These are phyloP conservation scores for Syzygium aqueum DNA, from an alignment of 345 rosid species.

Conservation along the genomic window DNA sequence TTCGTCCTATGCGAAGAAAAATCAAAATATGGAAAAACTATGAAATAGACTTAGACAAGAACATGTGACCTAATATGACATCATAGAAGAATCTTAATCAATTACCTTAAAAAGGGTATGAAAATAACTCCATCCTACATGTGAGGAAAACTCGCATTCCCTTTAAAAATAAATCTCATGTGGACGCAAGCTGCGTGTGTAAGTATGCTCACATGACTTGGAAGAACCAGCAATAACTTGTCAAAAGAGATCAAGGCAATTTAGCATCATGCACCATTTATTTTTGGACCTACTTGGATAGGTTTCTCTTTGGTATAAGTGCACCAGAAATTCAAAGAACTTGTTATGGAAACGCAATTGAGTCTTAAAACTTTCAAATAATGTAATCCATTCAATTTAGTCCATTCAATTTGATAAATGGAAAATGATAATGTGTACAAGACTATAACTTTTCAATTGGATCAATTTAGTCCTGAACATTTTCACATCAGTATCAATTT, in stretches of 20 bases:
- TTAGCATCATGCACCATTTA: background rate
- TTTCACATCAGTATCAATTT: too few species aligned
- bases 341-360: background rate
- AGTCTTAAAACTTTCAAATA: too few species aligned
- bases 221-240: background rate
- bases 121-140: background rate
- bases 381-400: background rate
- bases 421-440: too few species aligned
- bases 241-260: background rate
- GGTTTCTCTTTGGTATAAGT: background rate
- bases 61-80: background rate
- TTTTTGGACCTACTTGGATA: background rate
- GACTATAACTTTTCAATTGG: too few species aligned
- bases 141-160: background rate
- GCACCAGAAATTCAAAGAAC: background rate
- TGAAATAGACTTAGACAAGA: background rate
- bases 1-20: background rate
- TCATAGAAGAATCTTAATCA: background rate
- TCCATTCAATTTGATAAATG: background rate
- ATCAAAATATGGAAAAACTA: background rate
- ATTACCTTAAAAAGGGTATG: background rate
- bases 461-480: too few species aligned
- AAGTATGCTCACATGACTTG: background rate
- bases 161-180: background rate
- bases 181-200: background rate